Base-by-base conservation (phyloP, 179 eudicot species). In the Spinacia oleracea region DNA sequence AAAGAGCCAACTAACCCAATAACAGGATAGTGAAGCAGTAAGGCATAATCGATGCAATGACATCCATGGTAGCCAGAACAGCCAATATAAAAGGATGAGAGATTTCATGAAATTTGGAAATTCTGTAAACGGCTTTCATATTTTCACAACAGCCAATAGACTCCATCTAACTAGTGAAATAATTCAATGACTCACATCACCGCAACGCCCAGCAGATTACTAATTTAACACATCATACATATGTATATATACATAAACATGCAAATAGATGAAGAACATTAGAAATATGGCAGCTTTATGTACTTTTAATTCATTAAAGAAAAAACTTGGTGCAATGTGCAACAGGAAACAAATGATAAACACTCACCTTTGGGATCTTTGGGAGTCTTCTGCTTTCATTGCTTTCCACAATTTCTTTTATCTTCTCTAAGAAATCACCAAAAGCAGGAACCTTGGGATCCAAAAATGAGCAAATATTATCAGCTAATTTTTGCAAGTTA, bases 331-430 rank as follows among this genome's bases (percentile, higher is more conserved):
- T 38, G 40, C 29, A 14, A 32, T 15, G 20, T 4, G 25, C 12
- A 21, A 64, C 10, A 25, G 50, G 32, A 55, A 55, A 4, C 48
- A 18, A 11, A 59, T 42, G 45, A 4, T 45, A 72, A 56, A 74
- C 27, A 43, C 29, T 72, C 89, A 91, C 97, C 98, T 93, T 96
- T 12, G 98, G 90, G 76, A 96, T 85, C 90, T 96, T 96, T 14
- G 99, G 99, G 80, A 94, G 93, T 83, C 98, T 86, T 84, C 98
- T 86, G 70, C 88, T 94, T 82, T 96, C 99, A 84, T 96, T 96
- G 82, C 96, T 92, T 85, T 96, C 97, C 16, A 96, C 91, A 59
- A 94, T 86, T 77, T 94, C 97, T 77, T 92, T 96, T 71, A 96
- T 86, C 84, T 89, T 94, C 65, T 82, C 75, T 15, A 87, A 48